Conservation (phyloP, 2,329 filamentous ascomycete species). For the Escovopsis sp. region DNA sequence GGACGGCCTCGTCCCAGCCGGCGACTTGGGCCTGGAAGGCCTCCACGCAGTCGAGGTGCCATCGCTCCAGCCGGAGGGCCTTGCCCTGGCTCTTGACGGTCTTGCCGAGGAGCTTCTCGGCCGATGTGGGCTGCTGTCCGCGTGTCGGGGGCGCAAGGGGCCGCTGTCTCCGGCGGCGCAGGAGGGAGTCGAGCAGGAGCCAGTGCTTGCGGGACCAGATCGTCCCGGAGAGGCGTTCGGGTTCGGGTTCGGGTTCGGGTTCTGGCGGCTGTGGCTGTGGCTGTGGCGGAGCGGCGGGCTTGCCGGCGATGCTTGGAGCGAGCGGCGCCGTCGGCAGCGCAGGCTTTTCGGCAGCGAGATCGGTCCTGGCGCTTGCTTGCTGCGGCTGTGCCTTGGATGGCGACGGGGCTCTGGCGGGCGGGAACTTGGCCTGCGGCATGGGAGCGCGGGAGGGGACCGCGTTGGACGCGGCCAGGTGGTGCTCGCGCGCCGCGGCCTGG, state of each 20-base stretch:
- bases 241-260: constrained; percentile 1
- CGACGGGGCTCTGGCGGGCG: no score
- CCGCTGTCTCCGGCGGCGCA: constrained; percentile 31
- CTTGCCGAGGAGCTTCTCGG: constrained; percentile 30
- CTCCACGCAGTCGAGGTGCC: constrained; percentile 44
- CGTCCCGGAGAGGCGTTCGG: constrained; percentile 23
- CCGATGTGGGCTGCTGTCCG: constrained; percentile 6
- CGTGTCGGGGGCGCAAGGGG: constrained; percentile 16
- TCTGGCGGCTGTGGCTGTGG: neutral
- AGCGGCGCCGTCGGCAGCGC: constrained; percentile 6
- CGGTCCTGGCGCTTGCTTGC: constrained; percentile 11
- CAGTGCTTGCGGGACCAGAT: constrained; percentile 38
- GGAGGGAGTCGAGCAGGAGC: constrained; percentile 35
- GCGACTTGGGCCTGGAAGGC: constrained; percentile 34
- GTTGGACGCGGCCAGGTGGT: no score
- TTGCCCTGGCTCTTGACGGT: constrained; percentile 31
- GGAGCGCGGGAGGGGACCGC: no score
- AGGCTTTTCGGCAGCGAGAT: constrained; percentile 1
- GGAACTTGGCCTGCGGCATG: no score
- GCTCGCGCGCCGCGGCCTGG: constrained; percentile 21
- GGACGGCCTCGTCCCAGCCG: constrained; percentile 32
- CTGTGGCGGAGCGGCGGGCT: constrained; percentile 13
- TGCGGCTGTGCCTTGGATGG: constrained; percentile 9
- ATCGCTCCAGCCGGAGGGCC: constrained; percentile 33
- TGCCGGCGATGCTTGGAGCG: constrained; percentile 11